These are phyloP conservation scores for Alternaria brassicae DNA, from an alignment of 2,329 filamentous ascomycete species.

Conservation along the genomic window DNA sequence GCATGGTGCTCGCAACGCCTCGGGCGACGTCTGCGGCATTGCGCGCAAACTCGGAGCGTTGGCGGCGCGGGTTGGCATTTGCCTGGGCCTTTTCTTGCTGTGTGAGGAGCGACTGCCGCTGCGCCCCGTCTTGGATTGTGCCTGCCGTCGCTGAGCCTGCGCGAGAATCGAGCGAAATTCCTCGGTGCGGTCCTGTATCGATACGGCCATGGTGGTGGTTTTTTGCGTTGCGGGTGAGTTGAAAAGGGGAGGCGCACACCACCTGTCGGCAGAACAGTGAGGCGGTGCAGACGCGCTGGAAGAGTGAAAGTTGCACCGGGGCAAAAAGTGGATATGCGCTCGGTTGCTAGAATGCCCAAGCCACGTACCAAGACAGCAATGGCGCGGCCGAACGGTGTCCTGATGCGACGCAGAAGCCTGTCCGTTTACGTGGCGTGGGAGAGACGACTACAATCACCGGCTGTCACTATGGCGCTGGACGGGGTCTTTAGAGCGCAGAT, in stretches of 20 bases:
- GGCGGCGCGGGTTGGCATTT: conserved; percentile 59
- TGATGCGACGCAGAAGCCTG: conserved; percentile 4
- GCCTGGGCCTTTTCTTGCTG: conserved; percentile 67
- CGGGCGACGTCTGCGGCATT: conserved; percentile 90
- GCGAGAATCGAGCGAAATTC: conserved; percentile 93
- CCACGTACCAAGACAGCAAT: not conserved
- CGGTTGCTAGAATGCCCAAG: not conserved
- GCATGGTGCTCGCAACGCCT: conserved; percentile 91
- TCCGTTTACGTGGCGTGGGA: conserved; percentile 5
- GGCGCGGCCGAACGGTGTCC: not conserved
- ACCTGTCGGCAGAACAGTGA: conserved; percentile 11
- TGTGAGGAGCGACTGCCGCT: conserved; percentile 80
- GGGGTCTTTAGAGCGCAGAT: not conserved
- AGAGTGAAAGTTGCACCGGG: not conserved
- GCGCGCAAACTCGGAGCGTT: conserved; percentile 88
- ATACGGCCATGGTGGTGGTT: conserved; percentile 61
- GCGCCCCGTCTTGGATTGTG: conserved; percentile 77
- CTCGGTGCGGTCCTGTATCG: conserved; percentile 94
- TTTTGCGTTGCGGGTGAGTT: conserved; percentile 15
- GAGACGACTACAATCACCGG: not conserved
- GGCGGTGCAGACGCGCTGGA: conserved; percentile 16
- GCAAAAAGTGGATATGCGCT: not conserved
- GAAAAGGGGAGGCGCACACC: conserved; percentile 13
- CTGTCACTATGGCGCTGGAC: not conserved
- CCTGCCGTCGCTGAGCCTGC: conserved; percentile 82